These are phyloP conservation scores for Pseudogymnoascus sp. DNA, from an alignment of 2,329 filamentous ascomycete species.

Conservation along the genomic window DNA sequence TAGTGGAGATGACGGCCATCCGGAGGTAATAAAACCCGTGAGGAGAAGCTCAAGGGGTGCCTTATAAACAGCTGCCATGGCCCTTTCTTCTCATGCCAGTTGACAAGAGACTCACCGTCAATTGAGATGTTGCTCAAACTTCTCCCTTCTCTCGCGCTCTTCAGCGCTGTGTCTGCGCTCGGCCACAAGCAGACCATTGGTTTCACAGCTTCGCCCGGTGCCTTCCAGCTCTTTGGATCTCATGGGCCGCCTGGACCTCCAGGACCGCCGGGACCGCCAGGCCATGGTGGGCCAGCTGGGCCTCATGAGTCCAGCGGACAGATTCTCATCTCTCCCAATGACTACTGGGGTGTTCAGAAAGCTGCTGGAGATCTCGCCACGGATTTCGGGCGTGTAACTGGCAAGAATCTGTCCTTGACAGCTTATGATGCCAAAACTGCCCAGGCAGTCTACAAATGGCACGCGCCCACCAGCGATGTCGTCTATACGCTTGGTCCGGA, in stretches of 20 bases:
- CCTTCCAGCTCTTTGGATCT: slow-evolving; percentile 14
- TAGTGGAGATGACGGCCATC: neutral
- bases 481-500: slow-evolving; percentile 35
- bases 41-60: slow-evolving; percentile 12
- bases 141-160: slow-evolving; percentile 17
- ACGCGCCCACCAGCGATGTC: slow-evolving; percentile 1
- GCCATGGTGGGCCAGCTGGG: too few species aligned
- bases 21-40: neutral
- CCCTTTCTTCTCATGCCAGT: neutral
- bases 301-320: slow-evolving; percentile 29
- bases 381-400: slow-evolving; percentile 65
- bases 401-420: slow-evolving; percentile 48
- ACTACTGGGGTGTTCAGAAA: slow-evolving; percentile 61
- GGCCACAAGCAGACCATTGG: slow-evolving; percentile 43
- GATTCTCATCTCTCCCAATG: slow-evolving; percentile 48
- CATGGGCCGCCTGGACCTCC: neutral
- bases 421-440: slow-evolving; percentile 17
- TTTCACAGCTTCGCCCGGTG: slow-evolving; percentile 23
- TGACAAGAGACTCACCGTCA: slow-evolving; percentile 9
- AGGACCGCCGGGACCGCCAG: too few species aligned
- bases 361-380: slow-evolving; percentile 58
- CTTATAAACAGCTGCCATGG: slow-evolving; percentile 15
- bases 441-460: neutral
- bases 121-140: slow-evolving; percentile 12
- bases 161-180: slow-evolving; percentile 30